Conservation (phyloP, 2,329 filamentous ascomycete species). For the Monilinia fructicola region DNA sequence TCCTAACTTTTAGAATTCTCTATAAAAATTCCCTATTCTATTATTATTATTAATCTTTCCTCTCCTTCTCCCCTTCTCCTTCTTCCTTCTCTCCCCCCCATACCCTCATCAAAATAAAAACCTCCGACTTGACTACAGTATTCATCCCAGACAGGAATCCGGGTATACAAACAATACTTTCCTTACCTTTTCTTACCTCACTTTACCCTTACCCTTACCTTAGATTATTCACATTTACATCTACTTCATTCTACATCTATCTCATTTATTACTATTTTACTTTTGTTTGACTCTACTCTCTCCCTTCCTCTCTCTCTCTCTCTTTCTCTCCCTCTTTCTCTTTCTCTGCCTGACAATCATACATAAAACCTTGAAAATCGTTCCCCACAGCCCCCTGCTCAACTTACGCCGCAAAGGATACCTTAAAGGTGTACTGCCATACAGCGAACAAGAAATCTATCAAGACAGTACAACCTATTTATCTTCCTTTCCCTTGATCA, state of each 20-base stretch:
- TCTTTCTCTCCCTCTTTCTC: background rate
- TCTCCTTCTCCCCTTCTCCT: no score
- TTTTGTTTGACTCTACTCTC: background rate
- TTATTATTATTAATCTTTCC: background rate
- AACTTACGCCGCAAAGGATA: slow-evolving; percentile 8
- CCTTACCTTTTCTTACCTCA: background rate
- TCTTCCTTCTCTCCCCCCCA: background rate
- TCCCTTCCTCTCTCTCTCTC: background rate
- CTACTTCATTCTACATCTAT: background rate
- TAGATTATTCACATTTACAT: no score
- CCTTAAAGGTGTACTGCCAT: slow-evolving; percentile 8
- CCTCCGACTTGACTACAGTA: background rate
- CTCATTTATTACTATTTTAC: no score
- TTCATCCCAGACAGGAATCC: slow-evolving; percentile 15
- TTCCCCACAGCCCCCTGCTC: slow-evolving; percentile 18
- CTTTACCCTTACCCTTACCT: background rate
- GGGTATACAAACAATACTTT: background rate
- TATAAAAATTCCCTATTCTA: slow-evolving; percentile 15
- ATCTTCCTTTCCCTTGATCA: slow-evolving; percentile 22
- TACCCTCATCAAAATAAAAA: slow-evolving; percentile 1
- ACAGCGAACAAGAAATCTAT: slow-evolving; percentile 12
- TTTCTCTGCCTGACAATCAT: slow-evolving; percentile 14
- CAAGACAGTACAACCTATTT: slow-evolving; percentile 16
- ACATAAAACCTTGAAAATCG: background rate
- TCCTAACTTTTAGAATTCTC: background rate